Conservation (phyloP, 2,329 filamentous ascomycete genomes). For the Stachybotrys chlorohalonatus region DNA sequence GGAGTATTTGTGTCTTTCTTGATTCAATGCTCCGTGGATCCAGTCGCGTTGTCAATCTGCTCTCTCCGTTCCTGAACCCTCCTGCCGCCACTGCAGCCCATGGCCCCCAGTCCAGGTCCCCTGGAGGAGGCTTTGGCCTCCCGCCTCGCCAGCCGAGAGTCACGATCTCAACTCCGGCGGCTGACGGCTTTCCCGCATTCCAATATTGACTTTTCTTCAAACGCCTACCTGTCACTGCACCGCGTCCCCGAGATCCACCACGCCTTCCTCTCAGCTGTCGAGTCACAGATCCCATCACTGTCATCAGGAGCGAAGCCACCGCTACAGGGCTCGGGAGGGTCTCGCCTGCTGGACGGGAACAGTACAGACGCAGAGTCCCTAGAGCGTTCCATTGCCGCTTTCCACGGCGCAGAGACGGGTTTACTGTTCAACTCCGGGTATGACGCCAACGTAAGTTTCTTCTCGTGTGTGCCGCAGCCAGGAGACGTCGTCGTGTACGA, state of each 20-base stretch:
- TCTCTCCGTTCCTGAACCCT: no score
- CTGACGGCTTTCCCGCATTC: conserved; percentile 52
- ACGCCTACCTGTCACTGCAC: conserved; percentile 72
- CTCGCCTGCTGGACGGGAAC: conserved; percentile 45
- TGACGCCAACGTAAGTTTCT: conserved; percentile 56
- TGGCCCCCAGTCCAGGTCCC: no score
- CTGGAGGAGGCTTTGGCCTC: no score
- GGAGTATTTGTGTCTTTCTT: no score
- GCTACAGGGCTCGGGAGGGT: conserved; percentile 41
- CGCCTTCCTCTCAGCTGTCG: conserved; percentile 46
- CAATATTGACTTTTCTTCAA: conserved; percentile 69
- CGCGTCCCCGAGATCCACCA: conserved; percentile 40
- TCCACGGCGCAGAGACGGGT: conserved; percentile 35
- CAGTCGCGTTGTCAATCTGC: no score
- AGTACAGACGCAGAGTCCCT: conserved; percentile 31
- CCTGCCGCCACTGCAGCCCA: no score
- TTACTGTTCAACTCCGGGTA: conserved; percentile 52
- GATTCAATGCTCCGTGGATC: no score
- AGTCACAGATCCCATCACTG: conserved; percentile 6
- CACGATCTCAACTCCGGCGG: conserved; percentile 27
- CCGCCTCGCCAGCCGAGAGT: no score
- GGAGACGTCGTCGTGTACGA: conserved; percentile 63
- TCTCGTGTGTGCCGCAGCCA: conserved; percentile 49
- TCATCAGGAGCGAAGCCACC: conserved; percentile 6
- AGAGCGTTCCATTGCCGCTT: conserved; percentile 35